These are phyloP conservation scores for Gynandropsis gynandra DNA, from an alignment of 345 rosid genomes.

Conservation along the genomic window DNA sequence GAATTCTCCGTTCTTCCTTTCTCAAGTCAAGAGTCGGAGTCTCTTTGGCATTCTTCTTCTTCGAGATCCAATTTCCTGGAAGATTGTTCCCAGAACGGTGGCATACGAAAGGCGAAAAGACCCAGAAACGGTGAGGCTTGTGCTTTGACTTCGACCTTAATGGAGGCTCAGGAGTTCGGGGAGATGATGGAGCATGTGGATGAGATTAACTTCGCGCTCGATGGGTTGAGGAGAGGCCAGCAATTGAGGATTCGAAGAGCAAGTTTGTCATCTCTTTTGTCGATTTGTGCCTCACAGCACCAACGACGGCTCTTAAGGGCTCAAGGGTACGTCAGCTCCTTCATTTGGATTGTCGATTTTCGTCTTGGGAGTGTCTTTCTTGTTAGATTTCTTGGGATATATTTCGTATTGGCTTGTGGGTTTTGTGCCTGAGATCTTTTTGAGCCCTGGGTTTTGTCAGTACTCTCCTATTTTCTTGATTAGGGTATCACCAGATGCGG, in stretches of 20 bases:
- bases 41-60: slow-evolving; percentile 37
- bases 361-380: slow-evolving; percentile 3
- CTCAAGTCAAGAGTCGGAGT: slow-evolving; percentile 64
- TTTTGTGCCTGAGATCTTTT: slow-evolving; percentile 14
- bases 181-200: slow-evolving; percentile 99
- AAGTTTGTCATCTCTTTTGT: slow-evolving; percentile 64
- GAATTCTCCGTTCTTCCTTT: slow-evolving; percentile 49
- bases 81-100: slow-evolving; percentile 28
- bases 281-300: slow-evolving; percentile 61
- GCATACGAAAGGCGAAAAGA: slow-evolving; percentile 46
- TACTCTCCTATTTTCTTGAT: not conserved
- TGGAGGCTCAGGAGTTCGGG: slow-evolving; percentile 97
- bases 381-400: slow-evolving; percentile 6
- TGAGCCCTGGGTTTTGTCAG: slow-evolving; percentile 20
- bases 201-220: slow-evolving; percentile 93
- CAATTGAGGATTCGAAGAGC: slow-evolving; percentile 79
- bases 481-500: slow-evolving; percentile 15
- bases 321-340: slow-evolving; percentile 32
- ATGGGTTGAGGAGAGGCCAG: slow-evolving; percentile 76
- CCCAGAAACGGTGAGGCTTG: slow-evolving; percentile 37
- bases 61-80: slow-evolving; percentile 18
- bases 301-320: slow-evolving; percentile 79
- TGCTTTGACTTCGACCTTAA: slow-evolving; percentile 59
- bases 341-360: not conserved
- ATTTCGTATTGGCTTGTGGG: slow-evolving; percentile 16